A percentile compares a stretch with the other conserved stretches of the same genome.
Evolutionary conservation across 805 yeast genomes (phyloP).

Genomic region (Crinitomyces ghanaensis): DNA sequence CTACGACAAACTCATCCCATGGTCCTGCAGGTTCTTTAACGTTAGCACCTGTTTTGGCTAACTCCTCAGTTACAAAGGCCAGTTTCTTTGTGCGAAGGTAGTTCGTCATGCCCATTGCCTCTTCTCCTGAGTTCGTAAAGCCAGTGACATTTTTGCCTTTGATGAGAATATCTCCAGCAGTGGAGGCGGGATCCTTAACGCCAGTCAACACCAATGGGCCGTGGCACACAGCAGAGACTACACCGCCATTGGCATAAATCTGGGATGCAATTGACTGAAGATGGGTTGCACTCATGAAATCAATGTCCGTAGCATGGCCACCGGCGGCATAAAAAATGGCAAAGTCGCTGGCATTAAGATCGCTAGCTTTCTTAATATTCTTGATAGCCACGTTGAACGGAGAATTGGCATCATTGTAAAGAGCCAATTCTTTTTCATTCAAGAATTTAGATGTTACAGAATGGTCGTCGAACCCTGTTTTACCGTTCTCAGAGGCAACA

Average conservation of each 20-base stretch:
- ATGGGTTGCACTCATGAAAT: slow-evolving; percentile 41
- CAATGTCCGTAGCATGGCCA: slow-evolving; percentile 54
- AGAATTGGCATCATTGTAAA: slow-evolving; percentile 30
- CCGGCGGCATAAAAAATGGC: slow-evolving; percentile 50
- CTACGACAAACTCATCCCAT: slow-evolving; percentile 39
- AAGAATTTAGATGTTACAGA: slow-evolving; percentile 34
- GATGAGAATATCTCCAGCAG: slow-evolving; percentile 36
- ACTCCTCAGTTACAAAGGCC: slow-evolving; percentile 30
- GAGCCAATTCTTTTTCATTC: slow-evolving; percentile 34
- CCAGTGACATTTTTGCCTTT: slow-evolving; percentile 50
- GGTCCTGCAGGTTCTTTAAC: slow-evolving; percentile 39
- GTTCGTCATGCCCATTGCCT: slow-evolving; percentile 20
- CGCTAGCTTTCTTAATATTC: slow-evolving; percentile 36
- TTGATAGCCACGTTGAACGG: slow-evolving; percentile 31
- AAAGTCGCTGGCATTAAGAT: slow-evolving; percentile 38
- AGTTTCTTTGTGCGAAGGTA: slow-evolving; percentile 23
- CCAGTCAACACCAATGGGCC: slow-evolving; percentile 52
- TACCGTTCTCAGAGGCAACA: slow-evolving; percentile 49
- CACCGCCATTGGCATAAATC: slow-evolving; percentile 41
- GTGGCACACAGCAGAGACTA: slow-evolving; percentile 56
- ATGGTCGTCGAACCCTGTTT: slow-evolving; percentile 46
- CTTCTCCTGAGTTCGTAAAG: slow-evolving; percentile 48
- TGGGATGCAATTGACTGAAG: slow-evolving; percentile 36
- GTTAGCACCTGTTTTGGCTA: slow-evolving; percentile 32
- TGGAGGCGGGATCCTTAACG: slow-evolving; percentile 31